These are phyloP conservation scores for Echinosophora koreensis DNA, from an alignment of 306 rosid species.

Conservation along the genomic window DNA sequence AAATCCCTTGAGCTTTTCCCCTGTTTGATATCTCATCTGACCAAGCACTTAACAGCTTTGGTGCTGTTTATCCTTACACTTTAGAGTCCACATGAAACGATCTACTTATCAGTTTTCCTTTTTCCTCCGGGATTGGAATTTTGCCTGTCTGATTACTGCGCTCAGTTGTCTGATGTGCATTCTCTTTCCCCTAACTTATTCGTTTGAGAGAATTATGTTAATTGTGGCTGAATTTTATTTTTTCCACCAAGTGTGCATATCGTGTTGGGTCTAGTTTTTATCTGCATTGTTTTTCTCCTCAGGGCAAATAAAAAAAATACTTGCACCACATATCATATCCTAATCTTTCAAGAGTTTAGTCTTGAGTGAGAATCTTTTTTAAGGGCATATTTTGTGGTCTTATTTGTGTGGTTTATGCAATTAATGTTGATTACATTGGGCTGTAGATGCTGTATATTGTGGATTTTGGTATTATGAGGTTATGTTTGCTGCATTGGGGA, in stretches of 20 bases:
- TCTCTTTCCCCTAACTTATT: conserved; percentile 11
- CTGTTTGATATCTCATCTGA: conserved; percentile 24
- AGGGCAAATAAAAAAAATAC: conserved; percentile 1
- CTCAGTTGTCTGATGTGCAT: conserved; percentile 19
- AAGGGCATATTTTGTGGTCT: conserved; percentile 23
- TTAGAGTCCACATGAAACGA: background rate
- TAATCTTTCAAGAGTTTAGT: conserved; percentile 18
- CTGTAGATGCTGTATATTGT: conserved; percentile 24
- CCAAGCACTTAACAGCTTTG: conserved; percentile 29
- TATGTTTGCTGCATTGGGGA: conserved; percentile 19
- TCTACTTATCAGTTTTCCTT: conserved; percentile 25
- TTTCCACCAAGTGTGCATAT: conserved; percentile 26
- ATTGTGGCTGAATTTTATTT: background rate
- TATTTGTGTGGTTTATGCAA: conserved; percentile 17
- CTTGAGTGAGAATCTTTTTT: background rate
- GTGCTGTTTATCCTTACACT: conserved; percentile 27
- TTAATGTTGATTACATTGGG: conserved; percentile 20
- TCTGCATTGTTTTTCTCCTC: conserved; percentile 7
- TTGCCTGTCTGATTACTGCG: conserved; percentile 27
- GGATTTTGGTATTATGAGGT: conserved; percentile 18
- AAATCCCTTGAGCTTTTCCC: background rate
- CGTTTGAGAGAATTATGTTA: conserved; percentile 23
- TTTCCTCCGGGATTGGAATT: conserved; percentile 3
- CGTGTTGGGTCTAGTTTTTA: conserved; percentile 20
- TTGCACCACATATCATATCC: background rate